These are phyloP conservation scores for Termitomyces sp. DNA, from an alignment of 768 basidiomycete genomes.

Conservation along the genomic window DNA sequence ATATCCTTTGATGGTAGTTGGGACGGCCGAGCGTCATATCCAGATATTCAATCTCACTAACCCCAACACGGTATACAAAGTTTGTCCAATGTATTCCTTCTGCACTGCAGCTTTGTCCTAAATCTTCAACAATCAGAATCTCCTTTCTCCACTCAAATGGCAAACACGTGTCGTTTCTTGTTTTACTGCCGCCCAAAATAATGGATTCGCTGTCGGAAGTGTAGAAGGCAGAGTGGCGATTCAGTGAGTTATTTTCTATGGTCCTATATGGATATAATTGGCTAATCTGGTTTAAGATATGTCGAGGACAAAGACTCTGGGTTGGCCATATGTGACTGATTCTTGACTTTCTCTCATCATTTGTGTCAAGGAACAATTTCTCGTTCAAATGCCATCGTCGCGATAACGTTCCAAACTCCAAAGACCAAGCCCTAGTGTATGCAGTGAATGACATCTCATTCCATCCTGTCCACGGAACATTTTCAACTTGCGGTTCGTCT, in stretches of 20 bases:
- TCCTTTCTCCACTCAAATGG: slow-evolving; percentile 87
- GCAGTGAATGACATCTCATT: slow-evolving; percentile 85
- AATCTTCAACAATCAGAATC: slow-evolving; percentile 43
- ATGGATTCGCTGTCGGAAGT: slow-evolving; percentile 81
- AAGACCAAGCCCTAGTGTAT: slow-evolving; percentile 68
- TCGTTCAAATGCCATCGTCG: slow-evolving; percentile 83
- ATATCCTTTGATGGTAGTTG: slow-evolving; percentile 84
- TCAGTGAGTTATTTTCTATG: slow-evolving; percentile 57
- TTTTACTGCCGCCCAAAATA: slow-evolving; percentile 60
- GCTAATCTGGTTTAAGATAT: slow-evolving; percentile 43
- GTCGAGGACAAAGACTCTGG: slow-evolving; percentile 78
- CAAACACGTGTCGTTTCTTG: slow-evolving; percentile 86
- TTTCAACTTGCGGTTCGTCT: slow-evolving; percentile 65
- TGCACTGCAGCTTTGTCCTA: neutral
- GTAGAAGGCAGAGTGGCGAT: slow-evolving; percentile 92
- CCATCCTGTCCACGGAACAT: slow-evolving; percentile 81
- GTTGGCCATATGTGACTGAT: slow-evolving; percentile 30
- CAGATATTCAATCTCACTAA: slow-evolving; percentile 85
- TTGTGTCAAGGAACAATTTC: slow-evolving; percentile 58
- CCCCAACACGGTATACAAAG: slow-evolving; percentile 73
- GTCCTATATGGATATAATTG: neutral
- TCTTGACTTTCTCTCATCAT: neutral
- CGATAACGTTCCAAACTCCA: slow-evolving; percentile 48
- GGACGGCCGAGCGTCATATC: slow-evolving; percentile 89
- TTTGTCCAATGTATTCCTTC: slow-evolving; percentile 3